Percentiles rank a stretch among this genome's conserved stretches.
Conservation (phyloP, 1,284 basidiomycete genomes). For the Heterobasidion irregulare region DNA sequence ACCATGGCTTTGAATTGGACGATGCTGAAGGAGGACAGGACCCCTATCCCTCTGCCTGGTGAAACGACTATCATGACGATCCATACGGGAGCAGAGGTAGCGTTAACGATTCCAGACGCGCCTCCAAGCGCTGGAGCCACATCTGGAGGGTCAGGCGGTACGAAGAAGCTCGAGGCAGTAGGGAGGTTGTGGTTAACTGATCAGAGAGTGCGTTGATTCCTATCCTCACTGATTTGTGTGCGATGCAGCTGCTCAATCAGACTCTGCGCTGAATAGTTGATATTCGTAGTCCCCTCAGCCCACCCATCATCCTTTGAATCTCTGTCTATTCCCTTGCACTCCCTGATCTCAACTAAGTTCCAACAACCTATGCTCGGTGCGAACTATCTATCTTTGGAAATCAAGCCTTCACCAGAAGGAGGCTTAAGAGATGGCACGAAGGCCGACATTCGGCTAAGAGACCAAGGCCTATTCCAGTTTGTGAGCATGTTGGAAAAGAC, state of each 20-base stretch:
- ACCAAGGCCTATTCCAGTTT: conserved; percentile 66
- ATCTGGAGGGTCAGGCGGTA: conserved; percentile 43
- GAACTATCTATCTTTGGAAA: conserved; percentile 59
- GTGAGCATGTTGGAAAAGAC: conserved; percentile 65
- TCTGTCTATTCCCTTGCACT: conserved; percentile 49
- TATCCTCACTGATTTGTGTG: neutral
- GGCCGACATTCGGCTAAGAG: conserved; percentile 58
- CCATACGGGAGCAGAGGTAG: conserved; percentile 49
- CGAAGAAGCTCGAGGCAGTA: conserved; percentile 47
- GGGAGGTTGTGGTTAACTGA: conserved; percentile 62
- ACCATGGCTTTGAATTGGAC: conserved; percentile 75
- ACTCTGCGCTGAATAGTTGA: conserved; percentile 36
- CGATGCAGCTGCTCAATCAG: neutral
- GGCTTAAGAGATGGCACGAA: conserved; percentile 55
- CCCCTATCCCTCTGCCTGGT: conserved; percentile 55
- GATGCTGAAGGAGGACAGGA: conserved; percentile 49
- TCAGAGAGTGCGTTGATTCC: conserved; percentile 44
- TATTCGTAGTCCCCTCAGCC: conserved; percentile 40
- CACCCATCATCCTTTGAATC: conserved; percentile 35
- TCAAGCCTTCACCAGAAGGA: conserved; percentile 58
- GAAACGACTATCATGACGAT: conserved; percentile 52
- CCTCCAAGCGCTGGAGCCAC: conserved; percentile 31
- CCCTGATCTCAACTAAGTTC: conserved; percentile 61
- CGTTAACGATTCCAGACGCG: conserved; percentile 46
- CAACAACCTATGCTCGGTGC: conserved; percentile 65